These are phyloP conservation scores for Colletotrichum brevisporum DNA, from an alignment of 2,329 filamentous ascomycete genomes.

Conservation along the genomic window DNA sequence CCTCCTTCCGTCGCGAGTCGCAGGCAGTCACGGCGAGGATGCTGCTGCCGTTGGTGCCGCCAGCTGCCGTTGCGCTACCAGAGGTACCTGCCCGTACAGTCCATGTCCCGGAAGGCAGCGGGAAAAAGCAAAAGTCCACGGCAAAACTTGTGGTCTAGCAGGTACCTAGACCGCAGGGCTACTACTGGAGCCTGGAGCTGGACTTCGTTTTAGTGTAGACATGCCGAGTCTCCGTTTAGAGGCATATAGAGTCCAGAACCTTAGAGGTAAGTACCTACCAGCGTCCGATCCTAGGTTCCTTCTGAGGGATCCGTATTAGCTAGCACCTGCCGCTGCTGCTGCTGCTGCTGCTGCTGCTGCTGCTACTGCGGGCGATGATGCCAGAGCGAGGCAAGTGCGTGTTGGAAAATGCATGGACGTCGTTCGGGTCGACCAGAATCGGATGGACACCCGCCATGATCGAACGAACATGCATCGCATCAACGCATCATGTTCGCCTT, in stretches of 20 bases:
- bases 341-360: background rate
- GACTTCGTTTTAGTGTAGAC: background rate
- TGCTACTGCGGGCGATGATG: conserved; percentile 24
- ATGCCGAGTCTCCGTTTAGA: conserved; percentile 19
- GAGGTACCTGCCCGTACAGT: too few relatives aligned
- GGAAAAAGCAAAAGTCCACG: conserved; percentile 30
- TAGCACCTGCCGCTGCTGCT: too few relatives aligned
- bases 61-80: conserved; percentile 23
- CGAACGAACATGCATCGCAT: conserved; percentile 33
- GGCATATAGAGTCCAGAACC: too few relatives aligned
- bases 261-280: too few relatives aligned
- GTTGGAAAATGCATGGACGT: conserved; percentile 2
- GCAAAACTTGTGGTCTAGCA: too few relatives aligned
- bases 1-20: background rate
- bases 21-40: background rate
- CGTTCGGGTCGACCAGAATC: background rate
- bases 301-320: too few relatives aligned
- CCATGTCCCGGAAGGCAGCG: background rate
- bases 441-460: conserved; percentile 24
- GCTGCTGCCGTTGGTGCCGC: conserved; percentile 16
- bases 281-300: too few relatives aligned
- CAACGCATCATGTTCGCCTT: conserved; percentile 21
- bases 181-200: too few relatives aligned
- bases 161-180: too few relatives aligned
- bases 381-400: conserved; percentile 13